These are phyloP conservation scores for Patellifolia procumbens DNA, from an alignment of 179 eudicot species.

Conservation along the genomic window DNA sequence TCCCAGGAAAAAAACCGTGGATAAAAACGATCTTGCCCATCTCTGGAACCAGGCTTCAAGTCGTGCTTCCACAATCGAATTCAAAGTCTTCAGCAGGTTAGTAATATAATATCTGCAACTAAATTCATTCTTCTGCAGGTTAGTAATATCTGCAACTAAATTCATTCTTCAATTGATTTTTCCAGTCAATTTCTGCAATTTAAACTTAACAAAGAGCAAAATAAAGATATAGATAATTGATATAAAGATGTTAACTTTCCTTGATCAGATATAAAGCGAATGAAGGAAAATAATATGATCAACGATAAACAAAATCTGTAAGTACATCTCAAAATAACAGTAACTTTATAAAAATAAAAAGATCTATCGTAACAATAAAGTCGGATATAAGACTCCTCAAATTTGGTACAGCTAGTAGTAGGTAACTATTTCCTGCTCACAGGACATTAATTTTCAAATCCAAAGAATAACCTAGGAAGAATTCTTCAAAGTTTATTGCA, in stretches of 20 bases:
- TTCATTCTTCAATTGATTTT: background rate
- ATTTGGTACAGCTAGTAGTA: constrained; percentile 17
- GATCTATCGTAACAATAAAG: constrained; percentile 20
- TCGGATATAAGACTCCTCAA: constrained; percentile 18
- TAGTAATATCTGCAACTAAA: background rate
- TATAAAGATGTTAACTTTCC: background rate
- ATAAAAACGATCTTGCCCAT: too few species aligned
- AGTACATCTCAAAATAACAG: background rate
- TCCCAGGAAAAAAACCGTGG: too few species aligned
- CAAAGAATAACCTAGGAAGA: constrained; percentile 34
- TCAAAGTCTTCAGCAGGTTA: too few species aligned
- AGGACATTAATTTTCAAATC: constrained; percentile 21
- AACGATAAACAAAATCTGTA: constrained; percentile 3
- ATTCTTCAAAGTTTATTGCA: constrained; percentile 26
- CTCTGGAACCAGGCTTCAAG: too few species aligned
- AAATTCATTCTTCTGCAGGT: background rate
- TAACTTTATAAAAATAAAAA: background rate
- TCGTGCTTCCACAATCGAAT: too few species aligned
- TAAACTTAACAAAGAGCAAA: background rate
- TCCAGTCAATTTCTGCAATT: background rate
- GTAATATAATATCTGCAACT: background rate
- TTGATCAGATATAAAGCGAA: background rate
- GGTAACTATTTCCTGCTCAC: constrained; percentile 23
- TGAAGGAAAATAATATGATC: background rate
- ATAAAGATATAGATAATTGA: background rate